Base-by-base conservation (phyloP, 2,329 filamentous ascomycete species). In the Chaetomium olivaceum region DNA sequence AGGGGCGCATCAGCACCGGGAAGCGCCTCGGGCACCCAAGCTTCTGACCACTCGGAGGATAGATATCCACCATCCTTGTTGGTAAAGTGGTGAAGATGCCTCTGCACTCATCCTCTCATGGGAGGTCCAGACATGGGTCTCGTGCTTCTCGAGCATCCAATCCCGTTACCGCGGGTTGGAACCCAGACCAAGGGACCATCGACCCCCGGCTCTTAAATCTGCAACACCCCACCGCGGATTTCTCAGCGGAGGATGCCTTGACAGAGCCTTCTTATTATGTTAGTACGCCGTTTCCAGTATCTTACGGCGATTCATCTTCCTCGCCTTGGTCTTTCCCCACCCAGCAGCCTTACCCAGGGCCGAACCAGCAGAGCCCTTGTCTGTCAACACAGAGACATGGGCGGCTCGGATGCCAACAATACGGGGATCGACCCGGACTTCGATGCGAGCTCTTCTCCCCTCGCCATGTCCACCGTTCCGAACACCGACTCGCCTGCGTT, bases 201-300 rank as follows among this genome's bases (percentile, higher is more conserved):
- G 64, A 66, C 25, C 64, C 64, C 1, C 64, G 11, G 39, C 64
- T 66, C 16, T 66, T 66, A 58, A 62, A 1, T n/a, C 14, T 11
- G 7, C 43, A 23, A 14, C 19, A 25, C 4, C 16, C 33, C 54
- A 23, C 39, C 16, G 6, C 23, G 19, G 29, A 16, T 11, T 27
- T 48, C 21, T 21, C 33, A 3, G 2, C 27, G 1, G 25, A 50
- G 14, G 31, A 5, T 6, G 1, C 61, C 14, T 50, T 21, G 29
- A 23, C 36, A 25, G 11, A 5, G 3, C 23, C 48, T 19, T 8
- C 57, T 25, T 43, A 33, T 9, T 4, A 31, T 51, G 58, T 50
- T 27, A 57, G 58, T 61, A 14, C 51, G 7, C 25, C 52, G 7
- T 43, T 31, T 16, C 25, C 62, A 50, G 16, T 21, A 36, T n/a